Evolutionary conservation across 495 filamentous ascomycete species (phyloP), one percentile per base, ranked within the genome.

Genomic region (Penicillium antarcticum): DNA sequence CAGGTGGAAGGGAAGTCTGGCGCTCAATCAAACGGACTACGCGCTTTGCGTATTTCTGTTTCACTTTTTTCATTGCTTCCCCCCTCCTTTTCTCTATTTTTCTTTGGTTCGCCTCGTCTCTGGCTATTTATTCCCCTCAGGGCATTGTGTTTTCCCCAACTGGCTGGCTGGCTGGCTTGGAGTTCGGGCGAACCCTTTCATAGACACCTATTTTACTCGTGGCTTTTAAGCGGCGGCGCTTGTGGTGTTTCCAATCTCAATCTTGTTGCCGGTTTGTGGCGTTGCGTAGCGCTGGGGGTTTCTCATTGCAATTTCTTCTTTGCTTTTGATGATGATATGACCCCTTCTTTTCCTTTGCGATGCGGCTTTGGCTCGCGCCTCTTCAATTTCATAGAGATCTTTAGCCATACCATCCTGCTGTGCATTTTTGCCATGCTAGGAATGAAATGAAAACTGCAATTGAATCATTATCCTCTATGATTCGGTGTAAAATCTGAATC

Each of bases 191-290:
- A 32, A 19, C 44, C 45, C 23, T 43, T 35, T 42, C 23, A 12
- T 26, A 52, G 37, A 46, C 51, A 51, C 38, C 26, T 29, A 23
- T 42, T 56, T 56, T 29, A 33, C 39, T 49, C 24, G 29, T 54
- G 49, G 53, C 60, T 69, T 53, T 53, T 55, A 57, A 72, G 62
- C 70, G 55, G 55, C 51, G 68, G 69, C 69, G 71, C 69, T 66
- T 47, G 62, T 64, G 69, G 68, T 67, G 62, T 74, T 71, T 52
- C 42, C 26, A 32, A 48, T 32, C 21, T 26, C 26, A 32, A 48
- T 32, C 21, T 26, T 54, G 55, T 63, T 52, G 55, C 53, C 51
- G 48, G 42, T 42, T 57, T 55, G 35, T 31, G 62, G 62, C 56
- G 57, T 68, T 67, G 53, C 55, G 52, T 33, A 48, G 39, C 37